phyloP scores from a whole-genome alignment of 1,284 basidiomycete genomes.

The Malassezia japonica region DNA sequence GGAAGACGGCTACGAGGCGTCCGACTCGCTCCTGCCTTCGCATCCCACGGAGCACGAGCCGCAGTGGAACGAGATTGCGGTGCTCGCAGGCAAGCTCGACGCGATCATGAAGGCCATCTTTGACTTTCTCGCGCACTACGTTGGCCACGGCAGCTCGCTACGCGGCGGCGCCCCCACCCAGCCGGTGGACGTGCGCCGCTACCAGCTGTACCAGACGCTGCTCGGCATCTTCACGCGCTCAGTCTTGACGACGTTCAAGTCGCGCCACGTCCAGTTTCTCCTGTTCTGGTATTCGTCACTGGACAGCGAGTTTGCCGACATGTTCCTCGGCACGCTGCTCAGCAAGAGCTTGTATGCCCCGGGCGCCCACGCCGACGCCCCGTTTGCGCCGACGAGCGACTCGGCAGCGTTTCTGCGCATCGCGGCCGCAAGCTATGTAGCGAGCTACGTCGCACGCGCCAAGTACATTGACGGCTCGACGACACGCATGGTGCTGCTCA shows the following conservation, averaged over 20 bases:
- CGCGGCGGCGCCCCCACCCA: neutral
- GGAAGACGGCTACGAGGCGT: slow-evolving; percentile 53
- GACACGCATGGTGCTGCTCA: slow-evolving; percentile 65
- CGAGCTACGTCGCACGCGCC: slow-evolving; percentile 82
- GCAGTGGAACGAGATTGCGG: slow-evolving; percentile 55
- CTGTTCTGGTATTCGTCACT: slow-evolving; percentile 90
- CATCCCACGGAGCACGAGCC: slow-evolving; percentile 19
- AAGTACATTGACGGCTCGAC: slow-evolving; percentile 69
- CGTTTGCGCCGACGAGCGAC: slow-evolving; percentile 1
- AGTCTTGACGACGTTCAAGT: slow-evolving; percentile 89
- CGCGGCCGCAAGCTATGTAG: slow-evolving; percentile 50
- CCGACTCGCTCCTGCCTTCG: slow-evolving; percentile 51
- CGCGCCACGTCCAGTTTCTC: slow-evolving; percentile 92
- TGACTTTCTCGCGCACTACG: slow-evolving; percentile 61
- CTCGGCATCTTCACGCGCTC: slow-evolving; percentile 84
- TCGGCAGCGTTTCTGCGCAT: slow-evolving; percentile 38
- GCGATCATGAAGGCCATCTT: slow-evolving; percentile 74
- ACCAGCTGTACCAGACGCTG: slow-evolving; percentile 63
- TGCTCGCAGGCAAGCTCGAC: slow-evolving; percentile 83
- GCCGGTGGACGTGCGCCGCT: slow-evolving; percentile 22
- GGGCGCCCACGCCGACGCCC: slow-evolving; percentile 56
- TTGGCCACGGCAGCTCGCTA: slow-evolving; percentile 17
- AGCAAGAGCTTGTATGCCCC: slow-evolving; percentile 65
- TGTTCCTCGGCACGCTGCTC: slow-evolving; percentile 85
- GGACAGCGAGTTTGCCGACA: slow-evolving; percentile 76